Percentiles rank a stretch among this genome's conserved stretches.
Evolutionary conservation across 1,139 yeast species (phyloP).

Genomic region (Sugiyamaella neomexicana): DNA sequence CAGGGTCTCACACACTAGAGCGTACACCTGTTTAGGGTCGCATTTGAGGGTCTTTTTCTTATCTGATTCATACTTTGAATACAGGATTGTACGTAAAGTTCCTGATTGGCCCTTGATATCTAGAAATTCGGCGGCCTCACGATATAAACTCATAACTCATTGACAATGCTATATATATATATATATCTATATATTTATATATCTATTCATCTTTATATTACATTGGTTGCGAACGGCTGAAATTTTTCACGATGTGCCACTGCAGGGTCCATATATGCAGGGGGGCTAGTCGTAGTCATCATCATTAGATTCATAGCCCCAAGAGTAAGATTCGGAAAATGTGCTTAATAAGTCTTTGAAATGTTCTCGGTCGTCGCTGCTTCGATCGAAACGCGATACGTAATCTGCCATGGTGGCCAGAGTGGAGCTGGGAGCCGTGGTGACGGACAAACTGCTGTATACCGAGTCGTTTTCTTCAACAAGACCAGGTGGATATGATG

Average conservation of each 20-base stretch:
- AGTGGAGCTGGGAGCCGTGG: conserved; percentile 48
- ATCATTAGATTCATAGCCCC: conserved; percentile 55
- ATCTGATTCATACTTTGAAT: conserved; percentile 49
- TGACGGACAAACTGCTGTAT: conserved; percentile 47
- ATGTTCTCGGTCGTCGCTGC: conserved; percentile 60
- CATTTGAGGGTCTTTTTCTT: conserved; percentile 48
- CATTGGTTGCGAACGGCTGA: conserved; percentile 7
- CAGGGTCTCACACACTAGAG: conserved; percentile 75
- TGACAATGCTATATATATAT: background rate
- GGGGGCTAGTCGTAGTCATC: conserved; percentile 17
- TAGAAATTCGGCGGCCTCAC: conserved; percentile 43
- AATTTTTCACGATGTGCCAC: conserved; percentile 10
- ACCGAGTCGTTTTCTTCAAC: conserved; percentile 30
- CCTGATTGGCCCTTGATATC: conserved; percentile 49
- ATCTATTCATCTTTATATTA: background rate
- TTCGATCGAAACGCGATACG: conserved; percentile 47
- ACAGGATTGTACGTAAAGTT: conserved; percentile 67
- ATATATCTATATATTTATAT: background rate
- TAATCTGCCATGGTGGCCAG: conserved; percentile 51
- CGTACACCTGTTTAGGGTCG: conserved; percentile 80
- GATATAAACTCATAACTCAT: conserved; percentile 42
- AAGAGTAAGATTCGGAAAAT: conserved; percentile 54
- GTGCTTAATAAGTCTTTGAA: conserved; percentile 56
- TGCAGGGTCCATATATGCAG: background rate
- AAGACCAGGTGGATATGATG: conserved; percentile 31